phyloP scores from a whole-genome alignment of 495 filamentous ascomycete genomes.

The Aspergillus sclerotiicarbonarius region DNA sequence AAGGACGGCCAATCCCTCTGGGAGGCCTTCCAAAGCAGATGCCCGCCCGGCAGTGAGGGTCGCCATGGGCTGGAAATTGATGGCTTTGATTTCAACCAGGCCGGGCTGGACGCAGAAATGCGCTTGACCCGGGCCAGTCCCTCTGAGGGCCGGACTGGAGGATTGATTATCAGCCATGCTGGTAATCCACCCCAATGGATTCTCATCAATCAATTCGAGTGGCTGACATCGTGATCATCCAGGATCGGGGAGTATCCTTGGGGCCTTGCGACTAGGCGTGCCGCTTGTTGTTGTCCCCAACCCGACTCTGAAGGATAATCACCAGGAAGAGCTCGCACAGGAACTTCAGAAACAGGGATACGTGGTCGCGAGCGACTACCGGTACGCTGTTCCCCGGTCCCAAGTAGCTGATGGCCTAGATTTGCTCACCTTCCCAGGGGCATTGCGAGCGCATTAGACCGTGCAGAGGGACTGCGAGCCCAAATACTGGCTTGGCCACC shows the following conservation, averaged over 20 bases:
- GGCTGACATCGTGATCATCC: constrained; percentile 8
- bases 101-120: constrained; percentile 59
- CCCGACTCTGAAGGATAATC: constrained; percentile 76
- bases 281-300: constrained; percentile 88
- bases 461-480: constrained; percentile 41
- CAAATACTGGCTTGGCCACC: constrained; percentile 49
- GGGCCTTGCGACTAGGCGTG: constrained; percentile 64
- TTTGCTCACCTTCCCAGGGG: constrained; percentile 34
- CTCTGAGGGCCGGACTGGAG: constrained; percentile 43
- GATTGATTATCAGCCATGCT: constrained; percentile 82
- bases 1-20: constrained; percentile 51
- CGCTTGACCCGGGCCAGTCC: constrained; percentile 38
- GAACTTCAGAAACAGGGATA: constrained; percentile 68
- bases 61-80: constrained; percentile 49
- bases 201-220: not conserved
- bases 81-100: constrained; percentile 63
- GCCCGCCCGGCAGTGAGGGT: constrained; percentile 16
- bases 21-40: constrained; percentile 30
- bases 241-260: constrained; percentile 91
- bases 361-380: constrained; percentile 55
- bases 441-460: constrained; percentile 40
- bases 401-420: not conserved
- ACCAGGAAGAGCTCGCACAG: constrained; percentile 82
- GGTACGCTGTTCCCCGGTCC: constrained; percentile 8
- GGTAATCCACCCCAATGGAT: constrained; percentile 50